Evolutionary conservation across 2,329 filamentous ascomycete species (phyloP), one percentile per base, ranked within the genome.

Genomic region (Apiospora sp.): DNA sequence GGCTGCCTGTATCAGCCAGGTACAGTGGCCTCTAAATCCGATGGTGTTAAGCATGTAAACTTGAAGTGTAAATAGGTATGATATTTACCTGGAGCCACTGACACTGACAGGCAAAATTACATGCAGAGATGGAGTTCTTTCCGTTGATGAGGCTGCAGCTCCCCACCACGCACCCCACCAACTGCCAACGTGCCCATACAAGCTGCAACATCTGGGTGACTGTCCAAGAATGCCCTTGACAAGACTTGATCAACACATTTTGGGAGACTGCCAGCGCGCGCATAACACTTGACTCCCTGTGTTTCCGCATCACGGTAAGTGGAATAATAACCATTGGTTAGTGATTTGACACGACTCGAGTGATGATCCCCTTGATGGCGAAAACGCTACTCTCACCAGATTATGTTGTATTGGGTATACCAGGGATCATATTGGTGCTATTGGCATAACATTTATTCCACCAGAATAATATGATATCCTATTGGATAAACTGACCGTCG

Each of bases 1-100:
- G 8, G 37, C 5, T 10, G 37, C 7, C 37, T 41, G 37, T 41
- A 10, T 41, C 6, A 37, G 37, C 3, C 4, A 41, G 37, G 37
- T 41, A 41, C 75, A 72, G 80, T 82, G 16, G 77, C 78, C 81
- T 83, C 41, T 67, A 4, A 6, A 14, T 16, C 43, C 43, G 43
- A 14, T 44, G 13, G 43, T 44, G 3, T 44, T 16, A 5, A 48
- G 46, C 16, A 22, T 48, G 46, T 48, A 3, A 44, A 4, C 13
- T 14, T 44, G 0, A 13, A 16, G 43, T n/a, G n/a, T 49, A 22
- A 19, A 8, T 37, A 37, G 10, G 37, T 37, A 10, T 41, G 7
- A 5, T 41, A 10, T 8, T 10, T 41, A 41, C 37, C 37, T 41
- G 8, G 8, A 10, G 37, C 37, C 10, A 7, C 37, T 37, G 3